Evolutionary conservation across 139 green algal species (phyloP).

Genomic region (Zygnema cylindricum): DNA sequence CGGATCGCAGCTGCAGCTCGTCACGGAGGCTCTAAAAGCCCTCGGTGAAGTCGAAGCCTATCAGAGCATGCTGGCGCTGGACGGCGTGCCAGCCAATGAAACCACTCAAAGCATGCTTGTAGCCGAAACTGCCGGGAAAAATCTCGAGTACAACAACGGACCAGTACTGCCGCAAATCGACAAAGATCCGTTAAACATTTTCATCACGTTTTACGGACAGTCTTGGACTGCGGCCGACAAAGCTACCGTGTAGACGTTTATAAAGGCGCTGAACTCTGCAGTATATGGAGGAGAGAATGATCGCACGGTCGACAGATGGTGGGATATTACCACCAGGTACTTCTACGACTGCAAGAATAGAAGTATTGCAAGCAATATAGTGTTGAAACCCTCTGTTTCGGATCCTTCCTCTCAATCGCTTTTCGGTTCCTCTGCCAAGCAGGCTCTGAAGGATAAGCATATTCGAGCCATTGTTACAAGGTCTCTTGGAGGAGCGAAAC

Average conservation of each 20-base stretch:
- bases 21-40: neutral
- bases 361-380: neutral
- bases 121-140: too few species aligned
- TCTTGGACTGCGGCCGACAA: neutral
- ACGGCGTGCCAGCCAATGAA: neutral
- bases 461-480: neutral
- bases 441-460: neutral
- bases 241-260: neutral
- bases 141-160: neutral
- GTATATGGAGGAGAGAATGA: neutral
- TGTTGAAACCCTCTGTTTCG: neutral
- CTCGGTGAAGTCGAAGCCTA: neutral
- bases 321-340: neutral
- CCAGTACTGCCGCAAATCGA: neutral
- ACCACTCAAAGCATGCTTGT: neutral
- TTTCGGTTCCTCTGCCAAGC: neutral
- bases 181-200: neutral
- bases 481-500: neutral
- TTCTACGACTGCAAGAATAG: neutral
- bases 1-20: neutral
- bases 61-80: neutral
- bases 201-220: neutral
- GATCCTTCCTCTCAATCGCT: neutral
- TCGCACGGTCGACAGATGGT: neutral
- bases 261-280: neutral